Base-by-base conservation (phyloP, 768 basidiomycete species). In the Lactifluus echinatus region DNA sequence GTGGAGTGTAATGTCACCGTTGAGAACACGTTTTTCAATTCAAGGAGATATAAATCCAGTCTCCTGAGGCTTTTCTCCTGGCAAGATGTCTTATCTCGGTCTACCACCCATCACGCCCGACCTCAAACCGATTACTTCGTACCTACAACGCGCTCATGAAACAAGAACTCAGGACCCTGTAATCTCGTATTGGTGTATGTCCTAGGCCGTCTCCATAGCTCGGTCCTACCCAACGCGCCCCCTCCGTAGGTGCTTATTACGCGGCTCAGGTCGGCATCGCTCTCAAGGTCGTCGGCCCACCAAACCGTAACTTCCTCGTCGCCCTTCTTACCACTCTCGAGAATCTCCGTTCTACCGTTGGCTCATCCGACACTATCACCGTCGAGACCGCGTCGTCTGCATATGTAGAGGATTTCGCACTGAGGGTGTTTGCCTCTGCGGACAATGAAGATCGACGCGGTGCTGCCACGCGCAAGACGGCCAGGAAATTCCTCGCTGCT, bases 111-210 rank as follows among this genome's bases (percentile, higher is more conserved):
- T 84, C 44, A 77, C 86, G 0, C 59, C 74, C 37, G 76, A 78
- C 46, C 82, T 90, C 68, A 89, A 84, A 66, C 60, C 81, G 24
- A 79, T 93, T 54, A 67, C 82, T 4, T 88, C 93, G 2, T 95
- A 81, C 70, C 76, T 98, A 19, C 92, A 94, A 66, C 83, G 96
- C 49, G 90, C 96, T 0, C 83, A 91, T 56, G 96, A 99, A 69
- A 77, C 97, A 64, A 82, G 79, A 50, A 73, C 73, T 14, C 82
- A 87, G 61, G 93, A 99, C 55, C 89, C 91, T 5, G 75, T 94
- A 51, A 82, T 98, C 66, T 80, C 90, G 4, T 98, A 98, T 68
- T 99, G 95, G 94, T 94, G 95, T 95, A 71, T 63, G 89, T 75
- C 12, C 24, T 36, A 33, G 23, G 31, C 43, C 50, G 7, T 46